A percentile compares a stretch with the other conserved stretches of the same genome.
These are phyloP conservation scores for Aspergillus phoenicis DNA, from an alignment of 2,329 filamentous ascomycete species.

Conservation along the genomic window DNA sequence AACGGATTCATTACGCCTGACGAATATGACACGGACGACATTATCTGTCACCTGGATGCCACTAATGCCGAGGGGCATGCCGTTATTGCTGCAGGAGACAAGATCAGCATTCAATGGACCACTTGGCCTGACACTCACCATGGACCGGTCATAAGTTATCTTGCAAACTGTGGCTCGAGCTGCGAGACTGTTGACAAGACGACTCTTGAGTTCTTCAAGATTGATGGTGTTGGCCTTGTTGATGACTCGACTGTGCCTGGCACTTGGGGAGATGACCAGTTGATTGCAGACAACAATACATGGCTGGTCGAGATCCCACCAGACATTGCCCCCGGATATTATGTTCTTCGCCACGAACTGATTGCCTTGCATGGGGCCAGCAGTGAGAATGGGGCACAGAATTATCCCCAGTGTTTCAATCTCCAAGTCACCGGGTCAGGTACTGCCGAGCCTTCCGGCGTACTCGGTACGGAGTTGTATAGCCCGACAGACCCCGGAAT, in stretches of 20 bases:
- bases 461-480: slow-evolving; percentile 56
- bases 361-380: slow-evolving; percentile 52
- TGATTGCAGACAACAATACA: slow-evolving; percentile 53
- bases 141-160: slow-evolving; percentile 63
- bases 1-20: slow-evolving; percentile 54
- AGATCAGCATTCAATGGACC: slow-evolving; percentile 61
- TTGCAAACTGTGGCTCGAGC: slow-evolving; percentile 59
- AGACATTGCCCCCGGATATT: slow-evolving; percentile 50
- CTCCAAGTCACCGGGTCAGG: slow-evolving; percentile 58
- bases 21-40: slow-evolving; percentile 48
- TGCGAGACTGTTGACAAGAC: slow-evolving; percentile 56
- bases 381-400: slow-evolving; percentile 48
- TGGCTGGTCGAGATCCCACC: slow-evolving; percentile 50
- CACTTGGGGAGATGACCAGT: slow-evolving; percentile 56
- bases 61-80: slow-evolving; percentile 53
- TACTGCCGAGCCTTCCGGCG: slow-evolving; percentile 48
- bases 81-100: slow-evolving; percentile 60
- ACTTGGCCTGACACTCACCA: slow-evolving; percentile 65
- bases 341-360: slow-evolving; percentile 56
- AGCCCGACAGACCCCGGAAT: slow-evolving; percentile 59
- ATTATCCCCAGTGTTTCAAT: slow-evolving; percentile 60
- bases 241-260: slow-evolving; percentile 44
- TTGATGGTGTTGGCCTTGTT: slow-evolving; percentile 56
- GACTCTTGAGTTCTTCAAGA: slow-evolving; percentile 62
- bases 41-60: slow-evolving; percentile 63